Base-by-base conservation (phyloP, 1,284 basidiomycete species). In the Cutaneotrichosporon arboriforme region DNA sequence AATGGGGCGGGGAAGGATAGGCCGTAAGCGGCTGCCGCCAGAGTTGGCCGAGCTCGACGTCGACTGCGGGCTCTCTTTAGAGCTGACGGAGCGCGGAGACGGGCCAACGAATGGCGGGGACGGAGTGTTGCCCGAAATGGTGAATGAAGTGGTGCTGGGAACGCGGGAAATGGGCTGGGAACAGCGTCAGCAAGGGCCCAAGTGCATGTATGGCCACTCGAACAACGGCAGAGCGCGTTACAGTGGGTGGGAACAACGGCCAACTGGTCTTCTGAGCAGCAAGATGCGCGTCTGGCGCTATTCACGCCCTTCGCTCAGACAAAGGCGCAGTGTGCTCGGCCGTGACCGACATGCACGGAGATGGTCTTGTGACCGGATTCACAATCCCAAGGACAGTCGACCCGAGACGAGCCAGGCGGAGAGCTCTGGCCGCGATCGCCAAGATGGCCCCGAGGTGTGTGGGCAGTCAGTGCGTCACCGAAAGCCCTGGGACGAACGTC, bases 101-200 rank as follows among this genome's bases (percentile, higher is more conserved):
- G 69, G 70, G 39, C 69, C 69, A 46, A 56, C 59, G 46, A 66
- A 62, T 36, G 66, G 65, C 38, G 70, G 68, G 49, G 70, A 70
- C 15, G 68, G 66, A 22, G 67, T 67, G 46, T 68, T 58, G 52
- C 60, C 56, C 31, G 69, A 65, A 64, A 70, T 69, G 57, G 55
- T 70, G 67, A 56, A 35, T 42, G 23, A 17, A 31, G 26, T 48
- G 38, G 17, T 20, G 26, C n/a, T 39, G 38, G 44, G 17, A 39
- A 18, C 38, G 38, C 20, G 17, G 17, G 7, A 2, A 39, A 39
- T n/a, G n/a, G n/a, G n/a, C n/a, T n/a, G n/a, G 38, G n/a, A 39
- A 9, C 12, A 20, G 8, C 4, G 38, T 20, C 38, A 13, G 38
- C 38, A 17, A 20, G 10, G 14, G 23, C n/a, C 7, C 26, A 26